These are phyloP conservation scores for Cryptosporidium meleagridis DNA, from an alignment of 169 alveolate species.

Conservation along the genomic window DNA sequence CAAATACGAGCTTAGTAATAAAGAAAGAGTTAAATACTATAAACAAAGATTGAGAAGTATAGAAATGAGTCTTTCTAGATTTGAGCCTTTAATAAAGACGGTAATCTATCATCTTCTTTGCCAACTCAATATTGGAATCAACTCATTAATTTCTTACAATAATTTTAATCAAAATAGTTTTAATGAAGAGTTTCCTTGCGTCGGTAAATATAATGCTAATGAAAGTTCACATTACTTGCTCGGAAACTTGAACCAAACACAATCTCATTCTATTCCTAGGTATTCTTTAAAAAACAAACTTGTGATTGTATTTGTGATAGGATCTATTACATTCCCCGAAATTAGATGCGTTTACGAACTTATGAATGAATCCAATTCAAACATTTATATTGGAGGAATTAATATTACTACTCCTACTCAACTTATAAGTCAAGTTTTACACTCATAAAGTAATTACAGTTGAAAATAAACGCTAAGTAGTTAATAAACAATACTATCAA, in stretches of 20 bases:
- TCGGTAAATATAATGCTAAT: not conserved
- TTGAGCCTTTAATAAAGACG: constrained; percentile 64
- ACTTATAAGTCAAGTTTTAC: constrained; percentile 38
- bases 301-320: constrained; percentile 82
- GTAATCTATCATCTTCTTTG: constrained; percentile 37
- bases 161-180: constrained; percentile 38
- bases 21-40: constrained; percentile 70
- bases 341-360: constrained; percentile 81
- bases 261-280: constrained; percentile 42
- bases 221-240: not conserved
- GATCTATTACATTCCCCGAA: constrained; percentile 86
- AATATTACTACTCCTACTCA: constrained; percentile 72
- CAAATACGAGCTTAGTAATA: constrained; percentile 24
- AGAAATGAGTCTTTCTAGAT: constrained; percentile 45
- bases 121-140: constrained; percentile 42
- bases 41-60: constrained; percentile 47
- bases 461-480: not conserved
- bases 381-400: constrained; percentile 85
- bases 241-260: constrained; percentile 56
- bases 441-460: not conserved
- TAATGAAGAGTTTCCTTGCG: constrained; percentile 59
- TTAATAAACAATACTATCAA: not conserved
- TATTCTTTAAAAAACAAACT: constrained; percentile 52
- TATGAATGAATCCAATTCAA: constrained; percentile 76
- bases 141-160: constrained; percentile 52